These are phyloP conservation scores for Neofusicoccum ribis DNA, from an alignment of 2,329 filamentous ascomycete genomes.

Conservation along the genomic window DNA sequence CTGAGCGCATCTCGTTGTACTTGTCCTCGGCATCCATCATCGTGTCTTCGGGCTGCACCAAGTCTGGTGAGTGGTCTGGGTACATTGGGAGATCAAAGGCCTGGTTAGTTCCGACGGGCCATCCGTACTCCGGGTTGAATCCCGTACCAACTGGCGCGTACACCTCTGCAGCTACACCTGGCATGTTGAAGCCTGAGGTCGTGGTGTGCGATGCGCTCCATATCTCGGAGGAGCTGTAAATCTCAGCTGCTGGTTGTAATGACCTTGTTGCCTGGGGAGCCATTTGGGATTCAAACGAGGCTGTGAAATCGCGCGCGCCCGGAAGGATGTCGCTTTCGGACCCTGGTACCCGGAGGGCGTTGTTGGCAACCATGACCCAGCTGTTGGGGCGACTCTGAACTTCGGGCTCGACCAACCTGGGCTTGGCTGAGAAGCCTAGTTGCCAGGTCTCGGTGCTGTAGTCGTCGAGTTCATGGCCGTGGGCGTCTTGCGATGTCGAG, in stretches of 20 bases:
- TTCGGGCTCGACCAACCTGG: not conserved
- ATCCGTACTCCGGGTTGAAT: constrained; percentile 19
- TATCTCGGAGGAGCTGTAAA: constrained; percentile 8
- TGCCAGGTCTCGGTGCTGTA: not conserved
- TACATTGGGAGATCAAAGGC: constrained; percentile 18
- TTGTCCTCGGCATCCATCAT: constrained; percentile 25
- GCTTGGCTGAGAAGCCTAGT: not conserved
- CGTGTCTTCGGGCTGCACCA: constrained; percentile 24
- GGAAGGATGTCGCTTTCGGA: constrained; percentile 9
- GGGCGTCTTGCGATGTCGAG: constrained; percentile 11
- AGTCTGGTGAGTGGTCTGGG: constrained; percentile 18
- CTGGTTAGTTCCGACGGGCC: not conserved
- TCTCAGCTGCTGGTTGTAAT: constrained; percentile 17
- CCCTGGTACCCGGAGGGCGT: not conserved
- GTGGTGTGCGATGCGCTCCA: not conserved
- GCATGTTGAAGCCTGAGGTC: constrained; percentile 6
- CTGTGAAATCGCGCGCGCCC: not conserved
- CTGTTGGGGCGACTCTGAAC: not conserved
- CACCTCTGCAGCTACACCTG: constrained; percentile 17
- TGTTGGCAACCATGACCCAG: constrained; percentile 5
- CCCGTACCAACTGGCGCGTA: constrained; percentile 14
- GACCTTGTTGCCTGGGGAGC: not conserved
- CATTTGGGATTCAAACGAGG: constrained; percentile 9
- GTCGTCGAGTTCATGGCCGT: constrained; percentile 10
- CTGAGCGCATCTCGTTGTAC: constrained; percentile 17